Conservation (phyloP, 2,329 filamentous ascomycete genomes). For the Didymella pinodella region DNA sequence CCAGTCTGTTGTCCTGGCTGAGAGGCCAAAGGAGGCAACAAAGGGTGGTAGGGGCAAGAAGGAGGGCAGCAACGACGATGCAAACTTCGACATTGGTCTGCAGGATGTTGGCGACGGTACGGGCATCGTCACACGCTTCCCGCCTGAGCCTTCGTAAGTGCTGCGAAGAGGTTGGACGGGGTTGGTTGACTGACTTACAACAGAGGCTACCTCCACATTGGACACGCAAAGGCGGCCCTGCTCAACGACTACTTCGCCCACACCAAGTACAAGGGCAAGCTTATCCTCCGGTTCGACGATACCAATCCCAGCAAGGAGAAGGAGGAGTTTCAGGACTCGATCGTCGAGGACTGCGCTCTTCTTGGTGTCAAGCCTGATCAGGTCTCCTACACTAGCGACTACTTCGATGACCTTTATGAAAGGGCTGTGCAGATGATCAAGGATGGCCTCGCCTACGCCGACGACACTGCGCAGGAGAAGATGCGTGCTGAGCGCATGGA, state of each 20-base stretch:
- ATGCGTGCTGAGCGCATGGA: conserved; percentile 88
- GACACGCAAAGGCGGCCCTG: conserved; percentile 91
- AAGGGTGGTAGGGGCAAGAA: conserved; percentile 76
- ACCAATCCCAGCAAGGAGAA: conserved; percentile 98
- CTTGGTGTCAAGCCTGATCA: conserved; percentile 92
- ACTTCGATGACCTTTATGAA: conserved; percentile 91
- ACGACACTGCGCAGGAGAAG: conserved; percentile 88
- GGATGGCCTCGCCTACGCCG: conserved; percentile 88
- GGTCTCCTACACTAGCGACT: conserved; percentile 90
- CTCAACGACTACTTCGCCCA: conserved; percentile 98
- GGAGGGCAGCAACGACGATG: conserved; percentile 81
- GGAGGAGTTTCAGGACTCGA: conserved; percentile 92
- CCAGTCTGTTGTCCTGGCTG: conserved; percentile 76
- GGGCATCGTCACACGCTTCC: conserved; percentile 87
- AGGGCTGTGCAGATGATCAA: conserved; percentile 85
- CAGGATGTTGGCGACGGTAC: conserved; percentile 78
- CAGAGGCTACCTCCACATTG: conserved; percentile 87
- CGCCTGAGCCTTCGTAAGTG: conserved; percentile 86
- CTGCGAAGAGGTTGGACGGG: neutral
- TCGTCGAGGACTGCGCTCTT: conserved; percentile 87
- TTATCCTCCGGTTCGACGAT: conserved; percentile 93
- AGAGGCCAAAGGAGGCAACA: conserved; percentile 44
- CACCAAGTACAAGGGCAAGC: conserved; percentile 87
- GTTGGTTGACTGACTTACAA: conserved; percentile 19
- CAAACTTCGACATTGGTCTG: conserved; percentile 87